These are phyloP conservation scores for Fraxinus nigra DNA, from an alignment of 305 asterid genomes.

Conservation along the genomic window DNA sequence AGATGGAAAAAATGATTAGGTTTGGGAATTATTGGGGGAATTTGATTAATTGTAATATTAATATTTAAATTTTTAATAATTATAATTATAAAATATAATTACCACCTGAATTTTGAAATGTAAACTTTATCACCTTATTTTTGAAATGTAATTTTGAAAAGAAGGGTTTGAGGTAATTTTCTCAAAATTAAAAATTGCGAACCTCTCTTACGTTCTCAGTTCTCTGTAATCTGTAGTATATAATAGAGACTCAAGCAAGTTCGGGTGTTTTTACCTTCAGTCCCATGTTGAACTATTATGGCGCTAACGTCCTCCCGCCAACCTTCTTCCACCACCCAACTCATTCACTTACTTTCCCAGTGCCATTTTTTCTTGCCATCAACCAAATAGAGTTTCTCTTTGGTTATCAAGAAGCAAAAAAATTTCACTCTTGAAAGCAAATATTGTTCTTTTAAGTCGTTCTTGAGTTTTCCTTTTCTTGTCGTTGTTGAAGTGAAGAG, in stretches of 20 bases:
- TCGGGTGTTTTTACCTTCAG: not conserved
- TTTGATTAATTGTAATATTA: no score
- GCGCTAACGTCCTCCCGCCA: not conserved
- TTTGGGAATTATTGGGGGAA: no score
- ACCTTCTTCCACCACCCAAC: not conserved
- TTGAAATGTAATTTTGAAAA: no score
- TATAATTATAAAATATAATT: no score
- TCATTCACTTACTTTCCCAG: constrained; percentile 14
- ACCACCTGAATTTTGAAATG: no score
- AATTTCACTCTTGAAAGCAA: not conserved
- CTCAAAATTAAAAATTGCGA: not conserved
- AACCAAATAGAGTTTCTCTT: not conserved
- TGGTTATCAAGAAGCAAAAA: not conserved
- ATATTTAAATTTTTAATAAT: no score
- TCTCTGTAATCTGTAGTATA: not conserved
- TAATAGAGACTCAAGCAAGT: not conserved
- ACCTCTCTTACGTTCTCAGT: not conserved
- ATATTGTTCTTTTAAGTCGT: not conserved
- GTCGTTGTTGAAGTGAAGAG: not conserved
- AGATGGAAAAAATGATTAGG: no score
- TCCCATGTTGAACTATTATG: constrained; percentile 28
- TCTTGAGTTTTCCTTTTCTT: not conserved
- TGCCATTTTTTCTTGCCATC: not conserved
- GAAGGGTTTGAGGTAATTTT: no score
- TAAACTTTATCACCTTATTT: no score